A percentile compares a stretch with the other conserved stretches of the same genome.
Evolutionary conservation across 192 early-diverging fungal genomes (phyloP).

Genomic region (Chytriomyces sp.): DNA sequence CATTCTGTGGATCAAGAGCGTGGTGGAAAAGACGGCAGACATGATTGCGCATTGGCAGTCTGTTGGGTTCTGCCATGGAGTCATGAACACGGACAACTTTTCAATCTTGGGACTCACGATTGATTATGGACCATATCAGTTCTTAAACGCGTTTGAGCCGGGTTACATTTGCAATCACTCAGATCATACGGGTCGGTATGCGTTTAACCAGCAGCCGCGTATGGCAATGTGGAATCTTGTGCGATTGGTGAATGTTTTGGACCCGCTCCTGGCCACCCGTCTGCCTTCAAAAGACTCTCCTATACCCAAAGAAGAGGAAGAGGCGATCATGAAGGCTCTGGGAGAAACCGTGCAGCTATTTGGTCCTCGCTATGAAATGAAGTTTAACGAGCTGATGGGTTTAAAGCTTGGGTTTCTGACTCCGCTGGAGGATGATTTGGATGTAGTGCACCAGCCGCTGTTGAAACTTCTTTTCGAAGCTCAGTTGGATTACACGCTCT

Average conservation of each 20-base stretch:
- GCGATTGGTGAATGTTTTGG: constrained; percentile 66
- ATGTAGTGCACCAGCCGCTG: constrained; percentile 65
- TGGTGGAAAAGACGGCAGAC: constrained; percentile 66
- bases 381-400: constrained; percentile 64
- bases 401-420: constrained; percentile 44
- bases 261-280: constrained; percentile 46
- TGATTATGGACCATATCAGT: constrained; percentile 84
- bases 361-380: constrained; percentile 49
- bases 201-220: constrained; percentile 76
- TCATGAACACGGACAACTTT: constrained; percentile 75
- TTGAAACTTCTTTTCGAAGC: constrained; percentile 68
- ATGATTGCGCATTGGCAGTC: constrained; percentile 86
- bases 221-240: constrained; percentile 81
- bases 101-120: constrained; percentile 80
- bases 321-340: constrained; percentile 43
- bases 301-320: constrained; percentile 38
- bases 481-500: constrained; percentile 72
- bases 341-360: constrained; percentile 59
- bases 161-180: constrained; percentile 70
- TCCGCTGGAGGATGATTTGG: constrained; percentile 49
- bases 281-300: constrained; percentile 57
- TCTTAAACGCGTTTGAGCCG: constrained; percentile 81
- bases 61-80: constrained; percentile 75
- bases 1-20: constrained; percentile 58
- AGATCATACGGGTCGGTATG: constrained; percentile 65